phyloP scores from a whole-genome alignment of 164 flowering plant species.

The Aristolochia californica region DNA sequence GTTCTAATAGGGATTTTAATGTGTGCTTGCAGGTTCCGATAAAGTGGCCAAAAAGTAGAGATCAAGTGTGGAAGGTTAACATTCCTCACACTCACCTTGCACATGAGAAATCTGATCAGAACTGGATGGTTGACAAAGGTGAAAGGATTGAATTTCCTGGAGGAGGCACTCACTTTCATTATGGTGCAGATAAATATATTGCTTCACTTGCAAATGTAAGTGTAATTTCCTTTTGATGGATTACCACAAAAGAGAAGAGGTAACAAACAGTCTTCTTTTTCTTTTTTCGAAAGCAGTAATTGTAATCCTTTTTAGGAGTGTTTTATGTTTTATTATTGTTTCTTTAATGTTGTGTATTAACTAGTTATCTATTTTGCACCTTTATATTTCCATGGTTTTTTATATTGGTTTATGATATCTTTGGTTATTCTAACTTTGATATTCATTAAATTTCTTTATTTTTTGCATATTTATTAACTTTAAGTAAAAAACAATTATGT shows the following conservation, averaged over 20 bases:
- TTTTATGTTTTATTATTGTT: background rate
- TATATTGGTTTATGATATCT: no score
- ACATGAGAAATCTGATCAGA: conserved; percentile 82
- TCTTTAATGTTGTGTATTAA: background rate
- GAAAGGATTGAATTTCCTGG: conserved; percentile 80
- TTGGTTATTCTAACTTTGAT: background rate
- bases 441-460: background rate
- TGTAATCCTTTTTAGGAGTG: no score
- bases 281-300: no score
- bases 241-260: no score
- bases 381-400: background rate
- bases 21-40: conserved; percentile 53
- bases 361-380: background rate
- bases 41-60: conserved; percentile 93
- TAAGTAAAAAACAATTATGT: background rate
- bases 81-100: conserved; percentile 97
- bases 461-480: background rate
- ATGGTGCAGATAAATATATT: conserved; percentile 88
- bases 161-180: conserved; percentile 89
- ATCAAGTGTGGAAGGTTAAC: conserved; percentile 86
- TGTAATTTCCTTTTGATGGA: background rate
- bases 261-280: no score
- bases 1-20: background rate
- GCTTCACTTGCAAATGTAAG: conserved; percentile 72
- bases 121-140: conserved; percentile 96